Percentiles rank a stretch among this genome's conserved stretches.
Evolutionary conservation across 148 eudicot genomes (phyloP).

Genomic region (Fagopyrum esculentum): DNA sequence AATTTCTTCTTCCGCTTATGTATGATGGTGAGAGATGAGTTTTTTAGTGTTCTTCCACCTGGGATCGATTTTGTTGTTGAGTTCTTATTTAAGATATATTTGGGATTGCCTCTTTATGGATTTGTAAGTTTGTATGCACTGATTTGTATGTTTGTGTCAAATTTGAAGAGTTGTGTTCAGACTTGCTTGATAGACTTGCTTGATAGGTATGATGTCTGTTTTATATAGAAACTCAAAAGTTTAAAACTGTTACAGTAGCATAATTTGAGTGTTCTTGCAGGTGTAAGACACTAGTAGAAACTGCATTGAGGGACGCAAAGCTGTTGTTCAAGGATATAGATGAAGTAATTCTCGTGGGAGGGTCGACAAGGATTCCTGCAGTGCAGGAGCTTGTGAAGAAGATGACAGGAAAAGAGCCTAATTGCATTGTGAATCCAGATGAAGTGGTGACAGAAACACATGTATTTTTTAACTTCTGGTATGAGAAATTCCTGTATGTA

Average conservation of each 20-base stretch:
- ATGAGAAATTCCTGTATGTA: too few species aligned
- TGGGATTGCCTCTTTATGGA: background rate
- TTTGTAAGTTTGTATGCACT: too few species aligned
- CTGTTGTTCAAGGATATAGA: conserved; percentile 51
- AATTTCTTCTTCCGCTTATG: background rate
- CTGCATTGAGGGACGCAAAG: conserved; percentile 53
- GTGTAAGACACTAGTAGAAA: conserved; percentile 57
- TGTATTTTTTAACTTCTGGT: too few species aligned
- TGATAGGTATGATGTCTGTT: conserved; percentile 46
- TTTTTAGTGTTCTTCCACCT: conserved; percentile 23
- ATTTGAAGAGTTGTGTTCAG: conserved; percentile 84
- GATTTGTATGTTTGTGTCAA: conserved; percentile 22
- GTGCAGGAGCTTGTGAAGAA: conserved; percentile 56
- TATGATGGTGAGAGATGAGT: conserved; percentile 24
- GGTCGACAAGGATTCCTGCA: conserved; percentile 69
- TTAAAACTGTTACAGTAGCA: background rate
- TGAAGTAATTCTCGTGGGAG: conserved; percentile 76
- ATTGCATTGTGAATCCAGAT: conserved; percentile 66
- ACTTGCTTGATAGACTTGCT: conserved; percentile 91
- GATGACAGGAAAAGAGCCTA: conserved; percentile 59
- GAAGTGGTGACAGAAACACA: conserved; percentile 45
- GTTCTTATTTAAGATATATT: conserved; percentile 3
- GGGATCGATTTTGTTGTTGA: background rate
- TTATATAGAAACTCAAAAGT: background rate
- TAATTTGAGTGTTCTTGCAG: conserved; percentile 19